Percentiles rank a stretch among this genome's conserved stretches.
These are phyloP conservation scores for Petrea volubilis DNA, from an alignment of 257 asterid genomes.

Conservation along the genomic window DNA sequence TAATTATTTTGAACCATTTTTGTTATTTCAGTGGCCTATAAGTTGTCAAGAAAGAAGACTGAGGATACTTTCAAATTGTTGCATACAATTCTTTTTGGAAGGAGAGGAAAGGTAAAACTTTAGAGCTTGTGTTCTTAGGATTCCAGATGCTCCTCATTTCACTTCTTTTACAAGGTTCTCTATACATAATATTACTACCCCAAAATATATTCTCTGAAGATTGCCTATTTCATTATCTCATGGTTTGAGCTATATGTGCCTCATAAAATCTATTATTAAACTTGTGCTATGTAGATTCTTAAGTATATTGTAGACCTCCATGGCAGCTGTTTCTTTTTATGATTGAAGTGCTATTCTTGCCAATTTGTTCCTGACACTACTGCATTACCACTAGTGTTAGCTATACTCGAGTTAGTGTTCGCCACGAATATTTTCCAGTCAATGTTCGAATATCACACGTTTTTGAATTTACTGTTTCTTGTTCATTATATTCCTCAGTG, in stretches of 20 bases:
- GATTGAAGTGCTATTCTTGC: conserved; percentile 10
- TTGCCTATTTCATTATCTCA: background rate
- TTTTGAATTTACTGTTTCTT: background rate
- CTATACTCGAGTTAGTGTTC: background rate
- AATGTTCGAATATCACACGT: background rate
- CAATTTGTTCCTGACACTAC: conserved; percentile 15
- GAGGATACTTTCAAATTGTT: conserved; percentile 83
- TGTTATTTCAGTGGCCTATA: conserved; percentile 70
- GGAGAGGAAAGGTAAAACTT: conserved; percentile 85
- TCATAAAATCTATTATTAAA: background rate
- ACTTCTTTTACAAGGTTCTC: background rate
- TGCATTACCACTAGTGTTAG: background rate
- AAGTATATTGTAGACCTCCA: background rate
- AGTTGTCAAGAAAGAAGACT: conserved; percentile 74
- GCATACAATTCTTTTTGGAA: conserved; percentile 74
- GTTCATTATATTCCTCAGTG: background rate
- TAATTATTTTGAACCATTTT: conserved; percentile 20
- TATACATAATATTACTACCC: conserved; percentile 12
- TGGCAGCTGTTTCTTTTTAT: background rate
- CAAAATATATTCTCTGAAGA: background rate
- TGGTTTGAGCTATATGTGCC: background rate
- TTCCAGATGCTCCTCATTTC: conserved; percentile 1
- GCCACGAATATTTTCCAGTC: conserved; percentile 5
- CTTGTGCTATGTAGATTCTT: background rate
- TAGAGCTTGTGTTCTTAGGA: conserved; percentile 5